Evolutionary conservation across 1,139 yeast species (phyloP).

Genomic region (Pichia sp.): DNA sequence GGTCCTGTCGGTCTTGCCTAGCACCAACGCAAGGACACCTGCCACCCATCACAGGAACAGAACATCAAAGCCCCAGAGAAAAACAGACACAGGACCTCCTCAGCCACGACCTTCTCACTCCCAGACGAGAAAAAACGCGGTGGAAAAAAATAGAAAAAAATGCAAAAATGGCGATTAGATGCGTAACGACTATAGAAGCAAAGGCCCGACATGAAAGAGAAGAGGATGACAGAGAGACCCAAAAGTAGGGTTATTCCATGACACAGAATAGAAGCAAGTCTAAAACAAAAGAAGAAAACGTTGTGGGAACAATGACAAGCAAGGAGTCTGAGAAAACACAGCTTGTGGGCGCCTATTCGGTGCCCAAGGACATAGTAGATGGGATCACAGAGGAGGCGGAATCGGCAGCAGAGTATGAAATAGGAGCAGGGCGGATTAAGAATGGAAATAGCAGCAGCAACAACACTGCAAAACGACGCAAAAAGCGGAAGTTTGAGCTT

Average conservation of each 20-base stretch:
- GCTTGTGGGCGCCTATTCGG: constrained; percentile 5
- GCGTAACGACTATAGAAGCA: neutral
- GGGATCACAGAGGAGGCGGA: constrained; percentile 13
- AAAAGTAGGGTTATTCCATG: too few relatives aligned
- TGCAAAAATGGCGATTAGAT: neutral
- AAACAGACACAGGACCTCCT: neutral
- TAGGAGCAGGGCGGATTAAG: neutral
- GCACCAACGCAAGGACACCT: neutral
- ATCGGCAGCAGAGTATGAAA: neutral
- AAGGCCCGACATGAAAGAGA: neutral
- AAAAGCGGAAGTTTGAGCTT: constrained; percentile 4
- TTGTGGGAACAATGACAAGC: neutral
- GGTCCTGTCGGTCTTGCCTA: neutral
- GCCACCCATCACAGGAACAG: neutral
- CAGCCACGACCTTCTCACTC: neutral
- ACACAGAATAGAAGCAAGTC: neutral
- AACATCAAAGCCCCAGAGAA: neutral
- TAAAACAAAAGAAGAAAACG: neutral
- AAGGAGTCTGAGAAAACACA: neutral
- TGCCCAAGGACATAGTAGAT: constrained; percentile 6
- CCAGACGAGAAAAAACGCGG: constrained; percentile 4
- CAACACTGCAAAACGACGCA: neutral
- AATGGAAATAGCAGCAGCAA: neutral
- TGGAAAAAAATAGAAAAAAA: neutral
- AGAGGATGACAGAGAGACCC: neutral